Evolutionary conservation across 192 early-diverging fungal genomes (phyloP), one percentile per base, ranked within the genome.

Genomic region (Gamsiella multidivaricata): DNA sequence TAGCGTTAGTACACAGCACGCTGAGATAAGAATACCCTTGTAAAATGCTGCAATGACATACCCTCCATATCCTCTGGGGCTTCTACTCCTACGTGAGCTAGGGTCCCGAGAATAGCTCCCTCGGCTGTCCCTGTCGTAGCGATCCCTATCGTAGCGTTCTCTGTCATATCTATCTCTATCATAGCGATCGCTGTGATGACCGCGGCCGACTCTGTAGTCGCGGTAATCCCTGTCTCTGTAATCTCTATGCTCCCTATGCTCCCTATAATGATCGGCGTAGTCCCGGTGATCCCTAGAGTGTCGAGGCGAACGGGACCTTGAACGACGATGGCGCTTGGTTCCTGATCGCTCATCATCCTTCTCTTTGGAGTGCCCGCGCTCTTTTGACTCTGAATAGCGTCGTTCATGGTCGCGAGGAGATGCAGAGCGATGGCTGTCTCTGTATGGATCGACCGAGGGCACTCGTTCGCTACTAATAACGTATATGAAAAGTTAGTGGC

Each of bases 201-300:
- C 58, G 23, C 69, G 59, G 36, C 69, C 28, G 22, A 62, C 83
- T 82, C 49, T 62, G 63, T 69, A 79, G 41, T 61, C 76, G 46
- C 63, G 79, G 68, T 41, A 80, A 76, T 72, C 84, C 51, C 59
- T 80, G 76, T 70, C 85, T 66, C 75, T 79, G 60, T 80, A 61
- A 56, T 79, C 55, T 46, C 53, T 79, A 42, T 70, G 37, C 7
- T 81, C 54, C 25, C 81, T 43, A 41, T 70, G 53, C 54, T 76
- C 59, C 62, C 65, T 71, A 56, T 76, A n/a, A 61, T 68, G 54
- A 22, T 63, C 66, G 31, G 54, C 56, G 62, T 58, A 66, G 14
- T 76, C 54, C 31, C 65, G 55, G 3, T 68, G 70, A 20, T 71
- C 76, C 53, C 79, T 60, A 45, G 81, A 83, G 55, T 64, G 64